Evolutionary conservation across 345 rosid species (phyloP), one percentile per base, ranked within the genome.

Genomic region (Salix koriyanagi): DNA sequence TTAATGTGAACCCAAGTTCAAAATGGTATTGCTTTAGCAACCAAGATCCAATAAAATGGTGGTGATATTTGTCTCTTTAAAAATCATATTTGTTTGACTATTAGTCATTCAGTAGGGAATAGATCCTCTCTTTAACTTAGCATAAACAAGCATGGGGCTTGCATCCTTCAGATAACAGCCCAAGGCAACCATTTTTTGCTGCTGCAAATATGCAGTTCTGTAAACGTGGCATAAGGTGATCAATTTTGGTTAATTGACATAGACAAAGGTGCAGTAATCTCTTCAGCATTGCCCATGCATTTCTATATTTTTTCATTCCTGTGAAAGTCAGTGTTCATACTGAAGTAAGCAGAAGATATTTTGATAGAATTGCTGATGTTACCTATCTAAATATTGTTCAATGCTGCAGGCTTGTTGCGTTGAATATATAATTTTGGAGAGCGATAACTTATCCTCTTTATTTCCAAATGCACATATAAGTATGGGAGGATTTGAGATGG

Each of bases 401-500:
- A 64, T 8, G 68, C 68, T 86, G 86, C 83, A 93, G 97, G 97
- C 99, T 69, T 90, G 91, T 77, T 90, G 97, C 83, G 94, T 95
- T 61, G 97, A 95, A 79, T 91, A 90, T 79, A 90, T 95, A 77
- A 95, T 93, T 41, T 77, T 95, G 89, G 99, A 93, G 84, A 70
- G 96, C 67, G 99, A 95, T 80, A 93, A 95, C 83, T 83, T 95
- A 64, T 85, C 97, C 28, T 88, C 93, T n/a, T 69, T 90, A 70
- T 95, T 95, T 85, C 99, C 99, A 58, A 85, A 89, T 86, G 97
- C 96, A 37, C 79, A 85, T 60, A 13, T 91, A 64, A 93, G 76
- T 81, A 66, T 91, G 70, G 91, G 93, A 28, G 90, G 89, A 74
- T 76, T 88, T 48, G 75, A 89, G 28, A 77, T 95, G 75, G 84